Evolutionary conservation across 2,329 filamentous ascomycete genomes (phyloP).

Genomic region (Microcyclospora tardicrescens): DNA sequence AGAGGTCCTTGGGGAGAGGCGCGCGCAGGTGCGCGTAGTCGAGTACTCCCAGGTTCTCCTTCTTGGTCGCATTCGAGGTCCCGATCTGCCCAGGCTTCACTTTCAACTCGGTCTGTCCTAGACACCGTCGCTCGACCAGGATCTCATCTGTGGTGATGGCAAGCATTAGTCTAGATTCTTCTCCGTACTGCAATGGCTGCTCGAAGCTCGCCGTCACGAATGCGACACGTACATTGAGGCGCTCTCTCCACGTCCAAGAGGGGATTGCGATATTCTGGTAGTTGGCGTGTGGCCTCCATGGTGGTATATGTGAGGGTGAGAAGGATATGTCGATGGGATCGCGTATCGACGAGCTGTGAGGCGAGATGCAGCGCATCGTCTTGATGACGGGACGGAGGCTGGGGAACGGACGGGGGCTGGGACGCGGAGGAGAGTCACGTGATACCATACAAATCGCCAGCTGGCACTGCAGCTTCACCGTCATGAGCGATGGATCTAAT

Average conservation of each 20-base stretch:
- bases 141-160: slow-evolving; percentile 28
- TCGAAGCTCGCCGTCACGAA: not conserved
- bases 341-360: not conserved
- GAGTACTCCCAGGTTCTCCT: slow-evolving; percentile 65
- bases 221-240: slow-evolving; percentile 45
- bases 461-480: too few species aligned
- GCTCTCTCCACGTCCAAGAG: slow-evolving; percentile 49
- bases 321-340: not conserved
- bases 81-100: slow-evolving; percentile 67
- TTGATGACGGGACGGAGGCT: not conserved
- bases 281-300: slow-evolving; percentile 17
- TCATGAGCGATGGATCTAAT: too few species aligned
- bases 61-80: slow-evolving; percentile 57
- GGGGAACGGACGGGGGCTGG: not conserved
- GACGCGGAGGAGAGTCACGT: not conserved
- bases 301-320: not conserved
- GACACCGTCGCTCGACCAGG: slow-evolving; percentile 68
- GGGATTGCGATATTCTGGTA: slow-evolving; percentile 53
- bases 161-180: not conserved
- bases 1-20: slow-evolving; percentile 79
- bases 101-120: slow-evolving; percentile 84
- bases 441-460: too few species aligned
- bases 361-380: too few species aligned
- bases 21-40: slow-evolving; percentile 94
- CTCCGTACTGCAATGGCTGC: not conserved